Percentiles rank a stretch among this genome's conserved stretches.
Conservation (phyloP, 495 filamentous ascomycete species). For the Durotheca rogersii region DNA sequence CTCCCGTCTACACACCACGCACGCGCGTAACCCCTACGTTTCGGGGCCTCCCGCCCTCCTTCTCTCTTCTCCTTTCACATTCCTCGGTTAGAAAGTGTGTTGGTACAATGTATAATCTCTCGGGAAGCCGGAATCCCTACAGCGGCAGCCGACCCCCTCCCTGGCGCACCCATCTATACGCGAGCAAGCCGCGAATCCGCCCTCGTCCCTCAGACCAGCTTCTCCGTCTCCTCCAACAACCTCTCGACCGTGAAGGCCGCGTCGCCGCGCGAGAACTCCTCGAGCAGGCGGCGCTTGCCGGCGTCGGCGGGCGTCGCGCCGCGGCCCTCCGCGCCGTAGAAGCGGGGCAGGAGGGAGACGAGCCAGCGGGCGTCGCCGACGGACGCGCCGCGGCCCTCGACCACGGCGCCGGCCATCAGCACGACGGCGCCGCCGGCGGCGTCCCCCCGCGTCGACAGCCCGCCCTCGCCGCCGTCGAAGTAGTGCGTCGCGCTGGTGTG, state of each 20-base stretch:
- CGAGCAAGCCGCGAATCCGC: too few relatives aligned
- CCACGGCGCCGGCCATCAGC: slow-evolving; percentile 77
- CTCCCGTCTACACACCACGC: too few relatives aligned
- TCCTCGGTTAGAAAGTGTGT: too few relatives aligned
- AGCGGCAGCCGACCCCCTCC: too few relatives aligned
- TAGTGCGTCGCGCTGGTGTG: slow-evolving; percentile 95
- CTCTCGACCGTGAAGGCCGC: slow-evolving; percentile 76
- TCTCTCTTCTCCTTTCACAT: too few relatives aligned
- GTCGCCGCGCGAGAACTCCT: slow-evolving; percentile 79
- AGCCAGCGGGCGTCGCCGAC: slow-evolving; percentile 82
- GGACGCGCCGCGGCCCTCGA: slow-evolving; percentile 72
- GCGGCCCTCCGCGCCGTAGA: slow-evolving; percentile 60
- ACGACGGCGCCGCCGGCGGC: slow-evolving; percentile 79
- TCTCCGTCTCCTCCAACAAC: slow-evolving; percentile 83
- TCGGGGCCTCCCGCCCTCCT: too few relatives aligned
- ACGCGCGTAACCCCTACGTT: too few relatives aligned
- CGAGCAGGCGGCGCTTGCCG: slow-evolving; percentile 63
- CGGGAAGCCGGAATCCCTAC: too few relatives aligned
- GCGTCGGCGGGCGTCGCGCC: slow-evolving; percentile 49
- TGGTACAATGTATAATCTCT: too few relatives aligned
- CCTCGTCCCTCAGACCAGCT: slow-evolving; percentile 47
- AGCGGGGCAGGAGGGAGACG: slow-evolving; percentile 91
- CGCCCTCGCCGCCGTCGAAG: slow-evolving; percentile 60
- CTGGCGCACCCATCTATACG: too few relatives aligned
- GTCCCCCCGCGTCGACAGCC: slow-evolving; percentile 61